Conservation (phyloP, 345 rosid species). For the Kernera saxatilis region DNA sequence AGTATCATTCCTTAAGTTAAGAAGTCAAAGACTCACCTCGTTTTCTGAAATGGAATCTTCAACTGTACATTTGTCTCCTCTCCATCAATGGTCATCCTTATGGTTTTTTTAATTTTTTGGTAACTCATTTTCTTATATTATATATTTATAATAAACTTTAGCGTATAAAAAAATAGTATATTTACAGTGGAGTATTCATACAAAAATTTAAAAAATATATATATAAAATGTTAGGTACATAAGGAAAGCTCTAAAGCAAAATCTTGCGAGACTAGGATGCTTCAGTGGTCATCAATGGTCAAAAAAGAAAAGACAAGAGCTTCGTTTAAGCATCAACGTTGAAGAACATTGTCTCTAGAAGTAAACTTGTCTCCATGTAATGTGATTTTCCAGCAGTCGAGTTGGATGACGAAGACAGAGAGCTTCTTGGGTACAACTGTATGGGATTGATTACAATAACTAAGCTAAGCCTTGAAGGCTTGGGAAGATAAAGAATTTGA, state of each 20-base stretch:
- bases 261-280: slow-evolving; percentile 10
- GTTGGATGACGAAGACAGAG: slow-evolving; percentile 66
- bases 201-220: not conserved
- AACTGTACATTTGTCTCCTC: slow-evolving; percentile 1
- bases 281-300: slow-evolving; percentile 2
- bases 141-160: not conserved
- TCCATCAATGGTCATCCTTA: not conserved
- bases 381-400: slow-evolving; percentile 76
- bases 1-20: not conserved
- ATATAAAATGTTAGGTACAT: not conserved
- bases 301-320: not conserved
- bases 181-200: not conserved
- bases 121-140: not conserved
- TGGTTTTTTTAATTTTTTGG: not conserved
- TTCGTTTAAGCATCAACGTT: slow-evolving; percentile 1
- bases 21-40: not conserved
- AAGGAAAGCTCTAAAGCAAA: not conserved
- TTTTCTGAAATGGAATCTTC: slow-evolving; percentile 7
- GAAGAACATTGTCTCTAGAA: slow-evolving; percentile 47
- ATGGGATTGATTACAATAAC: not conserved
- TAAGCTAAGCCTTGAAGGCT: not conserved
- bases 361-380: slow-evolving; percentile 73
- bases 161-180: not conserved
- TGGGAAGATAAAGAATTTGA: not conserved
- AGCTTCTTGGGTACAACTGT: slow-evolving; percentile 80